Percentiles rank a stretch among this genome's conserved stretches.
phyloP scores from a whole-genome alignment of 129 eudicot genomes.

The Scalesia atractyloides region DNA sequence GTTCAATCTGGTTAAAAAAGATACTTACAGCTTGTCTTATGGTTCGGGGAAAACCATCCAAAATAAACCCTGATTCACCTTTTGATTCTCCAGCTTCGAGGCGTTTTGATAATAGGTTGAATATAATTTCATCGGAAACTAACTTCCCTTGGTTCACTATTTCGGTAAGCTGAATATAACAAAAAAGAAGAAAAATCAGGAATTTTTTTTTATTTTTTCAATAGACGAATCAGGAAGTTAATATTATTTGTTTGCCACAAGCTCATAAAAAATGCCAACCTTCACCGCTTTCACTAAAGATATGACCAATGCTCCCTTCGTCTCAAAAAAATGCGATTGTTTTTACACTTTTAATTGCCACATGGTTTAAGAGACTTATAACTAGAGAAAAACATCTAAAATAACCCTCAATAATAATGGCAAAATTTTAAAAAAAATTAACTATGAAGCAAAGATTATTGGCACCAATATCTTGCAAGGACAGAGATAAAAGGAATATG shows the following conservation, averaged over 20 bases:
- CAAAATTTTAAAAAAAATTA: too few species aligned
- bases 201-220: not conserved
- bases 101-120: constrained; percentile 78
- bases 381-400: not conserved
- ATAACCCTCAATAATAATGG: not conserved
- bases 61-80: constrained; percentile 94
- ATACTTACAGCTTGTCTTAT: constrained; percentile 91
- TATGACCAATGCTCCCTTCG: not conserved
- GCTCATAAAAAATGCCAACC: not conserved
- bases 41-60: constrained; percentile 96
- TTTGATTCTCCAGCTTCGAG: constrained; percentile 85
- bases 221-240: constrained; percentile 5
- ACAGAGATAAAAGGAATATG: too few species aligned
- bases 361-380: not conserved
- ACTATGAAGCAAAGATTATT: not conserved
- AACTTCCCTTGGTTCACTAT: constrained; percentile 86
- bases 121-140: constrained; percentile 91
- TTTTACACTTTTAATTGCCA: too few species aligned
- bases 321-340: too few species aligned
- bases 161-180: constrained; percentile 71
- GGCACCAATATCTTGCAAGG: not conserved
- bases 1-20: not conserved
- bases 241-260: not conserved
- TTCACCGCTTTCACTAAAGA: not conserved
- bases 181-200: constrained; percentile 1